Evolutionary conservation across 2,329 filamentous ascomycete genomes (phyloP).

Genomic region (Penicillium sclerotiorum): DNA sequence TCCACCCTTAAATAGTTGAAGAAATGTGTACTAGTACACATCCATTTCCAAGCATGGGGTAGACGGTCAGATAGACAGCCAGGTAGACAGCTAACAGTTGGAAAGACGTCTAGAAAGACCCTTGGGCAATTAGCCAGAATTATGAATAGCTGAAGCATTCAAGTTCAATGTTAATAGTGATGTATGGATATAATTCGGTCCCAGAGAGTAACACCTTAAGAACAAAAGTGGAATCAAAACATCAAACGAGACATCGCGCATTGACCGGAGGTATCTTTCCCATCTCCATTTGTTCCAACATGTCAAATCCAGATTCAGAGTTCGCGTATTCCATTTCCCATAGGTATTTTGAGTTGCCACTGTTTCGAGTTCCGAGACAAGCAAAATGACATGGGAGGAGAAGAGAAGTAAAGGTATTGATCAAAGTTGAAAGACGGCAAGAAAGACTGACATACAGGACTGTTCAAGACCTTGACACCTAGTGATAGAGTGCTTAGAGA

Average conservation of each 20-base stretch:
- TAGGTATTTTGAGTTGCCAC: too few species aligned
- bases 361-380: not conserved
- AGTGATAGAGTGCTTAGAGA: not conserved
- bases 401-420: too few species aligned
- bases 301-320: not conserved
- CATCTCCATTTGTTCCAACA: not conserved
- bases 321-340: too few species aligned
- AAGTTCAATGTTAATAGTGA: too few species aligned
- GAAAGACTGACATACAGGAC: slow-evolving; percentile 2
- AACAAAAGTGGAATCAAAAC: not conserved
- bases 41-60: too few species aligned
- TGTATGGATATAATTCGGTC: not conserved
- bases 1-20: too few species aligned
- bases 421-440: not conserved
- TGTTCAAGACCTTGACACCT: not conserved
- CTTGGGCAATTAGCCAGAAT: too few species aligned
- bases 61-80: too few species aligned
- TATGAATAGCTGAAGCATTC: too few species aligned
- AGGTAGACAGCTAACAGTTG: too few species aligned
- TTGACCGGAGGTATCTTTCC: not conserved
- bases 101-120: too few species aligned
- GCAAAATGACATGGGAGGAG: not conserved
- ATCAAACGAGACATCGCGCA: slow-evolving; percentile 1
- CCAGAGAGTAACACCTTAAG: not conserved
- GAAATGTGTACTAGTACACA: too few species aligned